Evolutionary conservation across 805 yeast genomes (phyloP).

Genomic region (Wickerhamia fluorescens): DNA sequence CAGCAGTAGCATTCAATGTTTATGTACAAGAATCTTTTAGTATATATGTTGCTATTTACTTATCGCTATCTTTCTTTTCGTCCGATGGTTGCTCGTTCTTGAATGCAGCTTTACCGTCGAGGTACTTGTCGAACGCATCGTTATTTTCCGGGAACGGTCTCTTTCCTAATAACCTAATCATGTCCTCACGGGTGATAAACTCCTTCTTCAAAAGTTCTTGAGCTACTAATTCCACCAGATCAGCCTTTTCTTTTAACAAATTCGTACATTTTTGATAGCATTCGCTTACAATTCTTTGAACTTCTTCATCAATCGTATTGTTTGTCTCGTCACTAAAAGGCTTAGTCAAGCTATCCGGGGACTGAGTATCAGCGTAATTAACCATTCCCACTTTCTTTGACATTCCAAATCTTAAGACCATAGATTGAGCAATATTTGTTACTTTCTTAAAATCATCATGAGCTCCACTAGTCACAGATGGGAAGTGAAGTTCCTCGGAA

Average conservation of each 20-base stretch:
- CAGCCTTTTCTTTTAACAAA: conserved; percentile 63
- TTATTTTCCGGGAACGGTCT: conserved; percentile 88
- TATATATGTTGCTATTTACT: no score
- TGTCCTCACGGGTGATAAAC: conserved; percentile 88
- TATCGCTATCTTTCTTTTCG: no score
- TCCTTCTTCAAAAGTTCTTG: conserved; percentile 81
- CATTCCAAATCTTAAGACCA: conserved; percentile 95
- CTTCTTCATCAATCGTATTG: conserved; percentile 72
- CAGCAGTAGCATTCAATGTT: no score
- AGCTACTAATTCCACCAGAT: conserved; percentile 79
- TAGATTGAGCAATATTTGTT: conserved; percentile 84
- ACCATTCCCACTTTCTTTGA: conserved; percentile 79
- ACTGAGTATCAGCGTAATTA: conserved; percentile 60
- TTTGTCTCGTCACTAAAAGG: conserved; percentile 90
- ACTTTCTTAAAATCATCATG: conserved; percentile 95
- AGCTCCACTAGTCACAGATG: conserved; percentile 93
- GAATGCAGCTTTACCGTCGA: conserved; percentile 41
- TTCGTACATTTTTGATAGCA: conserved; percentile 65
- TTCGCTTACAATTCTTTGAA: conserved; percentile 67
- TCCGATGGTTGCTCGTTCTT: conserved; percentile 23
- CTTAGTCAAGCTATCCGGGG: conserved; percentile 64
- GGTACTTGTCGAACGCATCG: conserved; percentile 82
- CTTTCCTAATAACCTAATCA: conserved; percentile 82
- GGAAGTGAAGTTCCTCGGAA: conserved; percentile 87
- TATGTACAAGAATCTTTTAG: no score